Base-by-base conservation (phyloP, 257 asterid species). In the Petrea volubilis region DNA sequence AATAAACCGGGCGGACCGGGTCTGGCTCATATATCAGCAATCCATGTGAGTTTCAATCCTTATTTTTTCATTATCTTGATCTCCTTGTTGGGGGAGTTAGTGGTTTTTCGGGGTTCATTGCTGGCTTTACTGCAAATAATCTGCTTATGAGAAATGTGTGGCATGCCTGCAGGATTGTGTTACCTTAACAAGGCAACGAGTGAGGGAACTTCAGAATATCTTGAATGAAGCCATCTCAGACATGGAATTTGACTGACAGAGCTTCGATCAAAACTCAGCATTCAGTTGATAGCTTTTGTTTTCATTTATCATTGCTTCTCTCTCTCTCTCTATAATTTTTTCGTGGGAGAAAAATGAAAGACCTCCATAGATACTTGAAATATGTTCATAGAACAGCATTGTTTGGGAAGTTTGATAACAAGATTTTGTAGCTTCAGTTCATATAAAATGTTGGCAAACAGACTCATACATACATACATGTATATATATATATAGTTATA, bases 1-100 rank as follows among this genome's bases (percentile, higher is more conserved):
- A 84, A 84, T 77, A 95, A 92, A 74, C 98, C 97, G 14, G 97
- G 99, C 33, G 99, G 99, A 21, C 86, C 96, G 10, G 92, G 90
- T 76, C 88, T 92, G 14, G 96, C 89, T 1, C 69, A 73, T 50
- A 78, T 87, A 66, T 78, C 98, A 33, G 81, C 81, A 41, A 83
- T 95, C 82, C 89, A 89, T 95, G 99, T 93, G 44, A 86, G 25
- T 47, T 69, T 46, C 47, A 15, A 61, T 79, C 59, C 51, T 21
- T n/a, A 6, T 17, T 20, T 17, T 28, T 44, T 44, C 10, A 25
- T 18, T 40, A 38, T 20, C 5, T 64, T 34, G 13, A 25, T 55
- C 13, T 66, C 62, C 14, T 7, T 1, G 53, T 36, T 46, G 31
- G 15, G 15, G 3, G 18, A 11, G 73, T 38, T 9, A 21, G 38